Evolutionary conservation across 257 asterid species (phyloP), one percentile per base, ranked within the genome.

Genomic region (Fraxinus cuspidata): DNA sequence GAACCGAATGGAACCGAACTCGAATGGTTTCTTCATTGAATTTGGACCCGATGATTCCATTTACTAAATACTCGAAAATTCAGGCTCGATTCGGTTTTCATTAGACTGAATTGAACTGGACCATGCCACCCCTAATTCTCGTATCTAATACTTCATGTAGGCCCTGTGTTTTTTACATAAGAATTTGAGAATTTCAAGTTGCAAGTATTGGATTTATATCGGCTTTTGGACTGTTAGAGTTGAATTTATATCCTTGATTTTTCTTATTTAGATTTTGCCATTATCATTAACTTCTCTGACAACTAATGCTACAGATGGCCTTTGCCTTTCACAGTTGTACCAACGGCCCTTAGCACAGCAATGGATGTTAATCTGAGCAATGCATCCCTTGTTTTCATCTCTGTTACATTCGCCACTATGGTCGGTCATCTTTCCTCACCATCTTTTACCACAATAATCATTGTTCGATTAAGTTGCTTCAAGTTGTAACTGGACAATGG

Each of bases 401-500:
- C 99, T 25, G 99, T 96, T 75, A 96, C 99, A 80, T 96, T 94
- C 80, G 99, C 98, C 80, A 96, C 99, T 25, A 96, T 96, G 99
- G 99, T 96, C 73, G 60, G 96, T 92, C 86, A 51, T 79, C 60
- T 72, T 84, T 87, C 82, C 79, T 60, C 71, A 11, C 70, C 65
- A 66, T 69, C 31, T 58, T 53, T 56, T 44, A 49, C 63, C 53
- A 19, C 38, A 3, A 70, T 72, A 31, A 74, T 65, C 67, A 72
- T 49, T 66, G 23, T 77, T 60, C 68, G 69, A 38, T 58, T 63
- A 25, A 37, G 65, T 68, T 75, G 70, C 35, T 79, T 66, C 25
- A 73, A 77, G 49, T 74, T 44, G 40, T 37, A 29, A 42, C 74
- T 76, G 51, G 64, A 60, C 40, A 74, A 47, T 80, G 79, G 74